Percentiles rank a stretch among this genome's conserved stretches.
phyloP scores from a whole-genome alignment of 202 grass and related monocot species.

The Schoenoplectus tabernaemontani region DNA sequence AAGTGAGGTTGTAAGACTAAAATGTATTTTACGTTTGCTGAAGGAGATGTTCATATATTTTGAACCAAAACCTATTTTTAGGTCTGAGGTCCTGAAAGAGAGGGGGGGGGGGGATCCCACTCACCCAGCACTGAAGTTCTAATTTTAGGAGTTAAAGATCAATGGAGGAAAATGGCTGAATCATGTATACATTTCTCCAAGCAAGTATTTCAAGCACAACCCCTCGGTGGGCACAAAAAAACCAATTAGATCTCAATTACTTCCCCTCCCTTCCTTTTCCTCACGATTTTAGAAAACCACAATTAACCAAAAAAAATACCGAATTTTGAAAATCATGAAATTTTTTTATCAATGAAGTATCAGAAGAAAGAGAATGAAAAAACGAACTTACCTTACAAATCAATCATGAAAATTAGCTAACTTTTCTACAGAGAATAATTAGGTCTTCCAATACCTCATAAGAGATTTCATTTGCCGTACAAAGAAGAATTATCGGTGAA shows the following conservation, averaged over 20 bases:
- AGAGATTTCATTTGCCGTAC: neutral
- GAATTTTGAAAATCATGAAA: neutral
- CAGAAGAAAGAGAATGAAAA: neutral
- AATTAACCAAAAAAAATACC: neutral
- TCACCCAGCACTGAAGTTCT: neutral
- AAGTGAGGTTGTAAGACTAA: neutral
- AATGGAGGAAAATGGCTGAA: neutral
- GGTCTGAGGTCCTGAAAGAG: neutral
- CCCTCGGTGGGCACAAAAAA: too few relatives aligned
- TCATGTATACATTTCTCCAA: neutral
- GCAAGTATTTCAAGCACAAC: neutral
- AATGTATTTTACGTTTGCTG: neutral
- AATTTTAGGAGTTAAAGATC: neutral
- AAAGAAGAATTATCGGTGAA: too few relatives aligned
- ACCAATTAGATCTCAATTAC: neutral
- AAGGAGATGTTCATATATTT: neutral
- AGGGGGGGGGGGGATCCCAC: neutral
- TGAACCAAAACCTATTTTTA: neutral
- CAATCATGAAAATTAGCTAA: neutral
- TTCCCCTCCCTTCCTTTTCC: neutral
- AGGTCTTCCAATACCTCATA: neutral
- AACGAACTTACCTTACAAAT: neutral
- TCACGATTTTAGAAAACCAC: neutral
- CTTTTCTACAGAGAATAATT: neutral
- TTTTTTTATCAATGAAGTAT: too few relatives aligned